Percentiles rank a stretch among this genome's conserved stretches.
Evolutionary conservation across 2,329 filamentous ascomycete genomes (phyloP).

Genomic region (Magnaporthiopsis rhizophila): DNA sequence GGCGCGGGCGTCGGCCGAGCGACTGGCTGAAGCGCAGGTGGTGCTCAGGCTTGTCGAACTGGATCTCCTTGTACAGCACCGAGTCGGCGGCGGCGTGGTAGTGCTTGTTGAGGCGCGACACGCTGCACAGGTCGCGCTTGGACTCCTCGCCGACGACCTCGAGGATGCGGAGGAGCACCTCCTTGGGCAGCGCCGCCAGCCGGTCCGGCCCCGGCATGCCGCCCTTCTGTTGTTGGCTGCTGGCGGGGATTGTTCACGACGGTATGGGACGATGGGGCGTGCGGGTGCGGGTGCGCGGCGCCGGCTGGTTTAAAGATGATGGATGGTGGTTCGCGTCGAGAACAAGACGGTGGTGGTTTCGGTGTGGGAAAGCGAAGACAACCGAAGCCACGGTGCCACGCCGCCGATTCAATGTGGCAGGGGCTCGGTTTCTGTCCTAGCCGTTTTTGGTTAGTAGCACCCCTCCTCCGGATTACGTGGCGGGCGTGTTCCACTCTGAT

Average conservation of each 20-base stretch:
- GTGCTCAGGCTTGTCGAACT: constrained; percentile 37
- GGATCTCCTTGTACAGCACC: constrained; percentile 37
- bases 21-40: constrained; percentile 41
- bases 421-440: no score
- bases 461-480: no score
- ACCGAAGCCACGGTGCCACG: no score
- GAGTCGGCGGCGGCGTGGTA: constrained; percentile 38
- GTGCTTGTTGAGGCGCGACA: constrained; percentile 33
- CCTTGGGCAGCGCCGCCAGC: constrained; percentile 27
- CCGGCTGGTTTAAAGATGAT: background rate
- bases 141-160: constrained; percentile 22
- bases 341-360: no score
- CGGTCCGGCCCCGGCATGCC: constrained; percentile 9
- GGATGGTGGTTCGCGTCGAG: no score
- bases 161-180: constrained; percentile 32
- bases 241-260: background rate
- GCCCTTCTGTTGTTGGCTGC: no score
- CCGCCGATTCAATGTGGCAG: no score
- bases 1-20: constrained; percentile 34
- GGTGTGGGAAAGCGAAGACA: no score
- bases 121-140: constrained; percentile 32
- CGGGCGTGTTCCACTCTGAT: no score
- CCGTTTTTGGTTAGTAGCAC: no score
- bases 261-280: background rate
- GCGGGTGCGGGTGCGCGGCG: no score